phyloP scores from a whole-genome alignment of 148 eudicot species.

The Rheum nobile region DNA sequence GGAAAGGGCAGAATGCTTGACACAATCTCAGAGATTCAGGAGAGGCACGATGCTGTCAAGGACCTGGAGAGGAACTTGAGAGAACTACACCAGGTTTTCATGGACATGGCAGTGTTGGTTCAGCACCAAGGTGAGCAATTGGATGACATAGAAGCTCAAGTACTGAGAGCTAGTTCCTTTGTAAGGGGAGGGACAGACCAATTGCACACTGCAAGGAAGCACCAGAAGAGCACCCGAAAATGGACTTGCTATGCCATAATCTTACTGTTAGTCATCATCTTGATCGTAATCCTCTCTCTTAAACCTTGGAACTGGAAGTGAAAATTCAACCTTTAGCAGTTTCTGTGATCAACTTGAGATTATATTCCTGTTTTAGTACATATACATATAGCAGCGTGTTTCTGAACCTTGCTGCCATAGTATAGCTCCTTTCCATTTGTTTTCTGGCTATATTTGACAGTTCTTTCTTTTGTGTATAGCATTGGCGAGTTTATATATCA shows the following conservation, averaged over 20 bases:
- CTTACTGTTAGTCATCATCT: slow-evolving; percentile 26
- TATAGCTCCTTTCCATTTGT: not conserved
- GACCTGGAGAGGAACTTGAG: slow-evolving; percentile 38
- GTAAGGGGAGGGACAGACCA: slow-evolving; percentile 29
- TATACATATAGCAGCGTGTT: not conserved
- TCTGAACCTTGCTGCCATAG: not conserved
- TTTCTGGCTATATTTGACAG: not conserved
- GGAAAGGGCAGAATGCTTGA: slow-evolving; percentile 44
- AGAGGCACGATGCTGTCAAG: slow-evolving; percentile 46
- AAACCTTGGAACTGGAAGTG: slow-evolving; percentile 2
- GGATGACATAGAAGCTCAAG: slow-evolving; percentile 37
- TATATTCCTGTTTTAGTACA: not conserved
- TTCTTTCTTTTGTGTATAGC: not conserved
- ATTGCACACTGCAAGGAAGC: slow-evolving; percentile 27
- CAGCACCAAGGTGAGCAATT: slow-evolving; percentile 38
- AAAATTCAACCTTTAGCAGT: not conserved
- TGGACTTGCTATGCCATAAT: slow-evolving; percentile 46
- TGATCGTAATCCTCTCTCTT: slow-evolving; percentile 24
- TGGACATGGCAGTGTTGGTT: slow-evolving; percentile 49
- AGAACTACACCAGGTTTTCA: slow-evolving; percentile 42
- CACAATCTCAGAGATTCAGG: slow-evolving; percentile 49
- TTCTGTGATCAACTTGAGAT: not conserved
- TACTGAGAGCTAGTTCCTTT: slow-evolving; percentile 27
- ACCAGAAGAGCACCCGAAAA: slow-evolving; percentile 44
- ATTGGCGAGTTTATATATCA: not conserved